A percentile compares a stretch with the other conserved stretches of the same genome.
Evolutionary conservation across 169 alveolate species (phyloP).

Genomic region (Plasmodium gallinaceum): DNA sequence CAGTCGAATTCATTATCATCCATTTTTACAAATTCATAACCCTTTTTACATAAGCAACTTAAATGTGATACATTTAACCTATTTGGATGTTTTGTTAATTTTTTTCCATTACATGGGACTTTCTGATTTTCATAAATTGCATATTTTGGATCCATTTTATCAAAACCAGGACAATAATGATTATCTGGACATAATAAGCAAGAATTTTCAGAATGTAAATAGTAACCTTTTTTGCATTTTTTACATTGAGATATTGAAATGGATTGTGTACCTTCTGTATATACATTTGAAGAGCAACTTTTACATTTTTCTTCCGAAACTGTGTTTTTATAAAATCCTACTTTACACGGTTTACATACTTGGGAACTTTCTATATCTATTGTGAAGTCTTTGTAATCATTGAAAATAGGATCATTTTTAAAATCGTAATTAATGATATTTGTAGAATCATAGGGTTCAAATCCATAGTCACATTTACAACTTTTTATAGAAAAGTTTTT

Average conservation of each 20-base stretch:
- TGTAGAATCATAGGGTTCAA: conserved; percentile 60
- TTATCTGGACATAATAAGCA: conserved; percentile 80
- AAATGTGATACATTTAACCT: conserved; percentile 70
- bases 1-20: conserved; percentile 76
- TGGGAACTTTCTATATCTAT: conserved; percentile 54
- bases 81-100: conserved; percentile 79
- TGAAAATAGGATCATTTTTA: conserved; percentile 49
- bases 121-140: conserved; percentile 72
- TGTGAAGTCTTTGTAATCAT: conserved; percentile 56
- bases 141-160: conserved; percentile 24
- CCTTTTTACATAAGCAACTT: conserved; percentile 81
- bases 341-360: conserved; percentile 62
- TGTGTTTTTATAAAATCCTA: conserved; percentile 40
- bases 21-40: conserved; percentile 74
- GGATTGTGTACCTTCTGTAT: conserved; percentile 41
- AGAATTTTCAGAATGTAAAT: conserved; percentile 54
- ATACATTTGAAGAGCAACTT: conserved; percentile 73
- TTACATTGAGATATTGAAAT: conserved; percentile 73
- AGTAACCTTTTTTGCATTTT: conserved; percentile 80
- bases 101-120: conserved; percentile 72
- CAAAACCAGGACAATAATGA: conserved; percentile 83
- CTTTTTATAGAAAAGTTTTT: conserved; percentile 38
- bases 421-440: conserved; percentile 33
- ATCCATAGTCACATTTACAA: conserved; percentile 66
- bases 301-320: conserved; percentile 50